phyloP scores from a whole-genome alignment of 2,329 filamentous ascomycete species.

The Ophiostoma montium region DNA sequence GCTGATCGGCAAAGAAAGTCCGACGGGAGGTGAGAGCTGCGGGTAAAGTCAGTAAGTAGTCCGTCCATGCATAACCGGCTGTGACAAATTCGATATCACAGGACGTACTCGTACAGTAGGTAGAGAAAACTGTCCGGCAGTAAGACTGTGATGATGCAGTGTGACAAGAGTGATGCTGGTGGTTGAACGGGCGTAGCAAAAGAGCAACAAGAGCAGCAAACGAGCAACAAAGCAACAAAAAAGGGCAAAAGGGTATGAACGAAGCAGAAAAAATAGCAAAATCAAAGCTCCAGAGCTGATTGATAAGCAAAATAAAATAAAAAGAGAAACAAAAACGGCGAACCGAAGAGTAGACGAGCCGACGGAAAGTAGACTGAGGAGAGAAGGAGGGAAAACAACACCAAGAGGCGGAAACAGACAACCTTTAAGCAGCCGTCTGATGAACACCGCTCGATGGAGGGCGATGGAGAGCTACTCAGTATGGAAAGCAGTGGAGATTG shows the following conservation, averaged over 20 bases:
- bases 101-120: no score
- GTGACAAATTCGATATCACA: no score
- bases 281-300: constrained; percentile 13
- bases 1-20: background rate
- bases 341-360: constrained; percentile 9
- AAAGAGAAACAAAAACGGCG: constrained; percentile 1
- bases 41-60: no score
- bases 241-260: background rate
- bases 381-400: background rate
- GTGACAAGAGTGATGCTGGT: no score
- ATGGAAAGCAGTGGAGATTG: background rate
- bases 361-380: constrained; percentile 11
- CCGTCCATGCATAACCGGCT: no score
- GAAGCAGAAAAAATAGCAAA: constrained; percentile 1
- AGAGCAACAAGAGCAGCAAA: background rate
- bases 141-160: background rate
- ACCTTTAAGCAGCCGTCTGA: no score
- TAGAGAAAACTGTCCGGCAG: background rate
- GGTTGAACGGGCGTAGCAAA: no score
- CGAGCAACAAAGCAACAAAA: background rate
- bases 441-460: no score
- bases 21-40: no score
- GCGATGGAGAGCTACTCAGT: background rate
- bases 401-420: background rate
- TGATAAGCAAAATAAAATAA: background rate